Percentiles rank a stretch among this genome's conserved stretches.
These are phyloP conservation scores for Paecilomyces fulvus DNA, from an alignment of 2,329 filamentous ascomycete genomes.

Conservation along the genomic window DNA sequence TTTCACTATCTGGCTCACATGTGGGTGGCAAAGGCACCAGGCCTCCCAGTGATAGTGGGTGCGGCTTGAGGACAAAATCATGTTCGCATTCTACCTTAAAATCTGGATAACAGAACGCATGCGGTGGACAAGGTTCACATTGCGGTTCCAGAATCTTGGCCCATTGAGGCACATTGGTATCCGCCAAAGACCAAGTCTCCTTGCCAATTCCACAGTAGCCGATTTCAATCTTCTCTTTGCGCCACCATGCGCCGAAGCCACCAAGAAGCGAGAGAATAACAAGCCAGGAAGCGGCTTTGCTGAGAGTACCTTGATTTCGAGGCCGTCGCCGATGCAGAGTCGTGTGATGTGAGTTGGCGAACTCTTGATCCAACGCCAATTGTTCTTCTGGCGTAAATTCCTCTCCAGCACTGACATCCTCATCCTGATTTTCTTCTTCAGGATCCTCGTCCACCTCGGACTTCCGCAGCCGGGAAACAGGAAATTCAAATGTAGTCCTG, in stretches of 20 bases:
- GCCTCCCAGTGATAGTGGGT: slow-evolving; percentile 75
- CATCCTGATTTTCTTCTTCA: slow-evolving; percentile 7
- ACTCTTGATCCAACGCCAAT: slow-evolving; percentile 66
- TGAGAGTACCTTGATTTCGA: slow-evolving; percentile 36
- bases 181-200: slow-evolving; percentile 48
- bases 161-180: slow-evolving; percentile 64
- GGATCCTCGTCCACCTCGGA: slow-evolving; percentile 30
- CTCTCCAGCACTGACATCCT: slow-evolving; percentile 56
- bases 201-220: slow-evolving; percentile 87
- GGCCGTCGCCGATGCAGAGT: slow-evolving; percentile 13
- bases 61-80: slow-evolving; percentile 76
- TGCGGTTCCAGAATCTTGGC: slow-evolving; percentile 62
- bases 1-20: slow-evolving; percentile 91
- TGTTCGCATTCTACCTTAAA: slow-evolving; percentile 72
- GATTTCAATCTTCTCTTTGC: slow-evolving; percentile 91
- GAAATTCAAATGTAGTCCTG: slow-evolving; percentile 52
- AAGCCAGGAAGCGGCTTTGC: slow-evolving; percentile 59
- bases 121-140: slow-evolving; percentile 82
- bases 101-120: slow-evolving; percentile 79
- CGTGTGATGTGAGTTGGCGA: slow-evolving; percentile 39
- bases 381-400: slow-evolving; percentile 93
- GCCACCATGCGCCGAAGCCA: slow-evolving; percentile 72
- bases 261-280: slow-evolving; percentile 62
- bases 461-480: slow-evolving; percentile 36
- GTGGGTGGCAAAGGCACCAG: slow-evolving; percentile 77